Base-by-base conservation (phyloP, 2,329 filamentous ascomycete genomes). In the Trichoderma koningiopsis region DNA sequence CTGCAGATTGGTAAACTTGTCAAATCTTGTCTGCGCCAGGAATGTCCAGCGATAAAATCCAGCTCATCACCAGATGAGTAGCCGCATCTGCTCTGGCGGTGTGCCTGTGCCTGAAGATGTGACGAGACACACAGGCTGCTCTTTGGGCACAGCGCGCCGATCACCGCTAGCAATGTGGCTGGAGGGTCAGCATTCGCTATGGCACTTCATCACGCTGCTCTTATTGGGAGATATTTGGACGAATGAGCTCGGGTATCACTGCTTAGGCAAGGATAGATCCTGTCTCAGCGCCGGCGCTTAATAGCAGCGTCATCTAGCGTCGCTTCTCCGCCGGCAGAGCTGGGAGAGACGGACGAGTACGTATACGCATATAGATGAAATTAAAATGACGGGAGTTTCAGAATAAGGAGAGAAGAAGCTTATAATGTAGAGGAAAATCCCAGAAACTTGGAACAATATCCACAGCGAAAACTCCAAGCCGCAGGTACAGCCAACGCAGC, bases 21-120 rank as follows among this genome's bases (percentile, higher is more conserved):
- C 24, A 29, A 43, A 27, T 27, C 59, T n/a, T 53, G 37, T 29
- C 37, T 22, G 22, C 22, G 11, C 29, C 55, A 24, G 7, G n/a
- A 22, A 31, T 33, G 31, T 65, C 31, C 52, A 19, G 52, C 33
- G 31, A 57, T 27, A 16, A 22, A 64, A 6, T 55, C 22, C 24
- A 56, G 52, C n/a, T 33, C 52, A 16, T 65, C 49, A 43, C 62
- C 27, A 56, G 52, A 24, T n/a, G 10, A 19, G n/a, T 29, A 33
- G 33, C 53, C n/a, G 37, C 29, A 49, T 49, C 19, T 24, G 62
- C 37, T 66, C 53, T 31, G 64, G 64, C 64, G 64, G 64, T 67
- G 64, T 67, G 64, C 55, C 55, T 59, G 64, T 67, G 64, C 55
- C 55, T 59, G 64, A 16, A 29, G 64, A 67, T 67, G 64, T 67